These are phyloP conservation scores for Pinus tabuliformis DNA, from an alignment of 75 land plant genomes.

Conservation along the genomic window DNA sequence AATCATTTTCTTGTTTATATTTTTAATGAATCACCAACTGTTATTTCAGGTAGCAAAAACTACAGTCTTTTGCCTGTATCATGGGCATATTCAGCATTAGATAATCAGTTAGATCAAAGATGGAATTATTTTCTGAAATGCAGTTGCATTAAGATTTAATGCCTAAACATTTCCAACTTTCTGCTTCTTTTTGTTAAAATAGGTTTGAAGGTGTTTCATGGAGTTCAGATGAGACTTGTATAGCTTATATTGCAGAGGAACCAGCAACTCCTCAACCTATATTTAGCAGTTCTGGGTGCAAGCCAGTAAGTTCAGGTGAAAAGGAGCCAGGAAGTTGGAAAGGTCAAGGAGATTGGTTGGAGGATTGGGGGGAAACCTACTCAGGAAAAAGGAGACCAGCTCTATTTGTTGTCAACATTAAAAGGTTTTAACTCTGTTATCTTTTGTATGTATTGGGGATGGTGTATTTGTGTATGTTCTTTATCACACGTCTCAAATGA, in stretches of 20 bases:
- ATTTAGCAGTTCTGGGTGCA: constrained; percentile 52
- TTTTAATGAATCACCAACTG: neutral
- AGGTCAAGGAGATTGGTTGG: constrained; percentile 96
- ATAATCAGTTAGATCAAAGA: neutral
- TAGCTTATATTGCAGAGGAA: constrained; percentile 98
- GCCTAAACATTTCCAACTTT: neutral
- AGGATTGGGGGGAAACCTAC: constrained; percentile 97
- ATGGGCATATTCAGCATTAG: neutral
- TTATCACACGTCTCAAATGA: neutral
- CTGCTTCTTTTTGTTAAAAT: constrained; percentile 1
- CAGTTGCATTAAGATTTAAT: neutral
- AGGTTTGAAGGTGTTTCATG: constrained; percentile 99
- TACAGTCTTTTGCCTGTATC: neutral
- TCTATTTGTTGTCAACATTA: constrained; percentile 61
- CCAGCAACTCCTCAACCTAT: constrained; percentile 58
- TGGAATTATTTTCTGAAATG: neutral
- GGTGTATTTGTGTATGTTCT: constrained; percentile 3
- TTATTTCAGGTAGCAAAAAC: neutral
- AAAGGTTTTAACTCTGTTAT: constrained; percentile 35
- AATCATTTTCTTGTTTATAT: neutral
- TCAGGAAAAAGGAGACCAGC: constrained; percentile 77
- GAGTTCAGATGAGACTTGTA: constrained; percentile 70
- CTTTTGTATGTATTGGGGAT: neutral
- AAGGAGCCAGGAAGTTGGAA: constrained; percentile 81
- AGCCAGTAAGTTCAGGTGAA: constrained; percentile 35